Evolutionary conservation across 768 basidiomycete species (phyloP).

Genomic region (Hysterangium stoloniferum): DNA sequence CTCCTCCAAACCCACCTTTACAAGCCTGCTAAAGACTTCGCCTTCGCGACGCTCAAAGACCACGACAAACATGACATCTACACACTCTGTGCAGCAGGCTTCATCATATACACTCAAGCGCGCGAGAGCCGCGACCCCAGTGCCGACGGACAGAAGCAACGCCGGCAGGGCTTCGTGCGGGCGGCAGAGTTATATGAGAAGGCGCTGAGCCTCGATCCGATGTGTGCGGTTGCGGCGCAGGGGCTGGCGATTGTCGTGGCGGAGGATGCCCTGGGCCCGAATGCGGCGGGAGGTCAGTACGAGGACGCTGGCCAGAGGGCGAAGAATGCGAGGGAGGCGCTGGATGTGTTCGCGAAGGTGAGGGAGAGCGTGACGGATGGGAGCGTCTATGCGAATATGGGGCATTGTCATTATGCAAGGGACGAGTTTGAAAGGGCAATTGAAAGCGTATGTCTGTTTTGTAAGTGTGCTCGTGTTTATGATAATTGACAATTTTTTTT

Average conservation of each 20-base stretch:
- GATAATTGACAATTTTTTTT: neutral
- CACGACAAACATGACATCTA: slow-evolving; percentile 85
- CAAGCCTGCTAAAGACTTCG: slow-evolving; percentile 79
- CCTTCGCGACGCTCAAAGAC: slow-evolving; percentile 81
- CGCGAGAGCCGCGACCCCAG: slow-evolving; percentile 72
- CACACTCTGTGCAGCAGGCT: slow-evolving; percentile 82
- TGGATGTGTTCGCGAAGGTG: slow-evolving; percentile 86
- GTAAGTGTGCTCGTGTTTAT: slow-evolving; percentile 21
- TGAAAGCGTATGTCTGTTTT: slow-evolving; percentile 74
- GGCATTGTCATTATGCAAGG: slow-evolving; percentile 86
- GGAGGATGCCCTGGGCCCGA: slow-evolving; percentile 76
- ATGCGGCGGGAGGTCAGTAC: slow-evolving; percentile 38
- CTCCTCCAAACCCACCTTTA: slow-evolving; percentile 68
- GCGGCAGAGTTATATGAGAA: slow-evolving; percentile 91
- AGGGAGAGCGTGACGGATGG: slow-evolving; percentile 77
- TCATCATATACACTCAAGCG: slow-evolving; percentile 78
- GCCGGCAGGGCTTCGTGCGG: slow-evolving; percentile 68
- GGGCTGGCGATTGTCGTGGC: slow-evolving; percentile 92
- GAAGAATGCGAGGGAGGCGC: slow-evolving; percentile 76
- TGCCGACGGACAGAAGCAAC: slow-evolving; percentile 46
- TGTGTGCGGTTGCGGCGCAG: slow-evolving; percentile 89
- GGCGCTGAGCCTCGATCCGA: slow-evolving; percentile 74
- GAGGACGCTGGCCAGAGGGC: slow-evolving; percentile 63
- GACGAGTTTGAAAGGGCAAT: slow-evolving; percentile 96
- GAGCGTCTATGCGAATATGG: slow-evolving; percentile 92